phyloP scores from a whole-genome alignment of 2,329 filamentous ascomycete species.

The Aspergillus sp. region DNA sequence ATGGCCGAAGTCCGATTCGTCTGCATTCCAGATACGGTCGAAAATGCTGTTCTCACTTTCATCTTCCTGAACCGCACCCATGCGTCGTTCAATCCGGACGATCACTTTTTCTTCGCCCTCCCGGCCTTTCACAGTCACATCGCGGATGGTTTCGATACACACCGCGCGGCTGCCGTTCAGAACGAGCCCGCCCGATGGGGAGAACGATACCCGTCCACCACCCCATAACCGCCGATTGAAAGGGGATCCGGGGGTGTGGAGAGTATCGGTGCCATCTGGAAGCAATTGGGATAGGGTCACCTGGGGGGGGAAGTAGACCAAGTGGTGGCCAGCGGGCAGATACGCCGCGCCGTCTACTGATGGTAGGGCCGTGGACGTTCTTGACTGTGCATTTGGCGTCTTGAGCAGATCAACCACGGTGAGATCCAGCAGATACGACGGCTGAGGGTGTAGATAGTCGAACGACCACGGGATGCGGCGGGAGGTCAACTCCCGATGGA shows the following conservation, averaged over 20 bases:
- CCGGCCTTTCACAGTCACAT: slow-evolving; percentile 51
- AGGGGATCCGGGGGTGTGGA: slow-evolving; percentile 70
- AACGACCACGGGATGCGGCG: slow-evolving; percentile 51
- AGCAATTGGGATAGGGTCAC: slow-evolving; percentile 63
- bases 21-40: slow-evolving; percentile 43
- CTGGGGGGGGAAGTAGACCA: slow-evolving; percentile 81
- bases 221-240: slow-evolving; percentile 86
- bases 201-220: slow-evolving; percentile 68
- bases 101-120: slow-evolving; percentile 58
- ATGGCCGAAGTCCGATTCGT: slow-evolving; percentile 43
- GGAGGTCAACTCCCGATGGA: slow-evolving; percentile 46
- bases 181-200: slow-evolving; percentile 24
- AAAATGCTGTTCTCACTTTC: slow-evolving; percentile 36
- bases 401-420: slow-evolving; percentile 60
- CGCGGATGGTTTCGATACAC: slow-evolving; percentile 49
- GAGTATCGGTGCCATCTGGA: slow-evolving; percentile 78
- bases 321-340: slow-evolving; percentile 63
- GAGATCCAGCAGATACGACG: slow-evolving; percentile 64
- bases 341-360: slow-evolving; percentile 28
- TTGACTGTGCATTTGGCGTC: slow-evolving; percentile 18
- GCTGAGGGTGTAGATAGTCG: slow-evolving; percentile 61
- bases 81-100: slow-evolving; percentile 57
- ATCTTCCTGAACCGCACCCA: slow-evolving; percentile 41
- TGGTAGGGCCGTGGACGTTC: slow-evolving; percentile 32
- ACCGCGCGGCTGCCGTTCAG: slow-evolving; percentile 39